Base-by-base conservation (phyloP, 2,329 filamentous ascomycete genomes). In the Dothideomycetes sp. region DNA sequence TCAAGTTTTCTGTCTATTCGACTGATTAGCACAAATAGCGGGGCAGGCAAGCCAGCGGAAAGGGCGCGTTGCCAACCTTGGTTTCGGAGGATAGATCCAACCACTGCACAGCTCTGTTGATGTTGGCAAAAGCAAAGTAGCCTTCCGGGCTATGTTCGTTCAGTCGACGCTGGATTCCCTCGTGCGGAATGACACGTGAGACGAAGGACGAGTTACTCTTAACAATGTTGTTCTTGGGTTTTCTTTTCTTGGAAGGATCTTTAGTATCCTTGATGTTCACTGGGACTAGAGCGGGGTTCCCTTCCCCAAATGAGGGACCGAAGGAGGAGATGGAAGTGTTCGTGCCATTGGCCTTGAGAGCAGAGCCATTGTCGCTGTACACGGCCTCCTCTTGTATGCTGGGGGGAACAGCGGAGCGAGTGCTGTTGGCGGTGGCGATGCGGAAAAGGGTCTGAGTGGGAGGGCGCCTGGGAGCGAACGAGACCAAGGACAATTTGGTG, bases 161-260 rank as follows among this genome's bases (percentile, higher is more conserved):
- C 46, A 96, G 62, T 47, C 84, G 79, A 62, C 91, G 94, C 16
- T 74, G 72, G 40, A 93, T 62, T 4, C 72, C 72, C 52, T 98
- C 91, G 53, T 94, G 84, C 12, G 87, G 80, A 47, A 96, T 94
- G 22, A 95, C 89, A 40, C 91, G 72, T n/a, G 89, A 95, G 19
- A 98, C 91, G 56, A 95, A 98, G 1, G 89, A 94, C 8, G 91
- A 98, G 61, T 94, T 96, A 65, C 87, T 96, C 69, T 98, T 98
- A 38, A 89, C 80, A 60, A 98, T 91, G 60, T 93, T 96, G 63
- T 89, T 96, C 71, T 96, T 98, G 2, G 91, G 91, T 60, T 98
- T 98, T 55, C 81, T 77, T 57, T 78, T 75, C 69, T 95, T 95
- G 17, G 68, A 57, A 8, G 66, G 65, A 46, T 72, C 69, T 47